These are phyloP conservation scores for Curvularia verruculosa DNA, from an alignment of 2,329 filamentous ascomycete species.

Conservation along the genomic window DNA sequence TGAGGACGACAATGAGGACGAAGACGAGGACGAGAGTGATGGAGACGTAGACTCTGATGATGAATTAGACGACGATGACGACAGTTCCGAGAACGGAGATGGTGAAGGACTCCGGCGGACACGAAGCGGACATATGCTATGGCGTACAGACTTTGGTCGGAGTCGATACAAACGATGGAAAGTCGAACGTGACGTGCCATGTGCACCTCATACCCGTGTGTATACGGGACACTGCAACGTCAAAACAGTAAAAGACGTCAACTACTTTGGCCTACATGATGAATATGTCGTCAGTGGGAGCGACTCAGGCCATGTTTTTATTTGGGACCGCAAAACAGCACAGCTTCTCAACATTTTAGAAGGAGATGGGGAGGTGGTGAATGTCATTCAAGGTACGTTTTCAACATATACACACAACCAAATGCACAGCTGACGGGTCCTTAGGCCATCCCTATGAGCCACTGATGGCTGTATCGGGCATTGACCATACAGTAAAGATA, in stretches of 20 bases:
- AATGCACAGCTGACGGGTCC: constrained; percentile 17
- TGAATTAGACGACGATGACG: constrained; percentile 43
- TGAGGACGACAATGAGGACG: constrained; percentile 16
- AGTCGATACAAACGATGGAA: constrained; percentile 53
- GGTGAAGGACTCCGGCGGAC: constrained; percentile 45
- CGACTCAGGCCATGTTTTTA: constrained; percentile 70
- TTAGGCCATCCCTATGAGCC: constrained; percentile 71
- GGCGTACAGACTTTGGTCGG: constrained; percentile 58
- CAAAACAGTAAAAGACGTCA: constrained; percentile 72
- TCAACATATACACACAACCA: not conserved
- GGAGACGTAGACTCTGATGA: constrained; percentile 35
- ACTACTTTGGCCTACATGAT: constrained; percentile 70
- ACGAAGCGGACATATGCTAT: constrained; percentile 51
- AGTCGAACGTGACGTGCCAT: constrained; percentile 62
- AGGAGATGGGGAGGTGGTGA: constrained; percentile 72
- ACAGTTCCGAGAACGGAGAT: constrained; percentile 36
- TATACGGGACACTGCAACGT: constrained; percentile 71
- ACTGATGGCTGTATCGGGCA: constrained; percentile 69
- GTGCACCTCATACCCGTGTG: constrained; percentile 61
- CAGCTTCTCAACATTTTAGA: constrained; percentile 69
- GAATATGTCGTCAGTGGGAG: constrained; percentile 72
- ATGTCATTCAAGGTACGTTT: constrained; percentile 65
- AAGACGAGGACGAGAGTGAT: constrained; percentile 36
- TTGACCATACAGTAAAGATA: constrained; percentile 72
- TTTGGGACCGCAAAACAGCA: constrained; percentile 69